These are phyloP conservation scores for Litchi chinensis DNA, from an alignment of 345 rosid genomes.

Conservation along the genomic window DNA sequence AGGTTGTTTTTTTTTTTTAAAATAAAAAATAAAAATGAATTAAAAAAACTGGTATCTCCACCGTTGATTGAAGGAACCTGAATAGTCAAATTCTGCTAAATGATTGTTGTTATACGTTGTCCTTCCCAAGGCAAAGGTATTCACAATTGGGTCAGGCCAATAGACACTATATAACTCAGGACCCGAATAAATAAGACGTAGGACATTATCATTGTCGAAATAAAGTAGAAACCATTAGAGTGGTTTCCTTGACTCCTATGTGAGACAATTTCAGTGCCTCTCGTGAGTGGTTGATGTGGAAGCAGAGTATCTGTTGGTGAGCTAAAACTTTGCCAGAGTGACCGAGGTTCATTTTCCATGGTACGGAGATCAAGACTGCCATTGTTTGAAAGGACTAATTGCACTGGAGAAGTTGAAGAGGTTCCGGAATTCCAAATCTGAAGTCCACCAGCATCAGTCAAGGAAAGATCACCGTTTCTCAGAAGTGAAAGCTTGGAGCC, in stretches of 20 bases:
- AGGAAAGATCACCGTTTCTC: slow-evolving; percentile 9
- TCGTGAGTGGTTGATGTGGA: slow-evolving; percentile 35
- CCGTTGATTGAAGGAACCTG: slow-evolving; percentile 32
- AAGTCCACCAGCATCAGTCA: slow-evolving; percentile 19
- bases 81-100: slow-evolving; percentile 23
- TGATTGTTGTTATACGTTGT: slow-evolving; percentile 24
- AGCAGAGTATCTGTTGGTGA: slow-evolving; percentile 46
- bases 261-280: slow-evolving; percentile 30
- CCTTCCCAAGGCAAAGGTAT: slow-evolving; percentile 16
- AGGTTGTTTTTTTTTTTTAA: too few species aligned
- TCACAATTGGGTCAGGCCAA: slow-evolving; percentile 30
- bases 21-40: too few species aligned
- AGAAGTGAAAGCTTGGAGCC: slow-evolving; percentile 33
- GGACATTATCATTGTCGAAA: slow-evolving; percentile 38
- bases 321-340: slow-evolving; percentile 39
- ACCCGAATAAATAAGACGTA: slow-evolving; percentile 34
- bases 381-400: slow-evolving; percentile 26
- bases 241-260: slow-evolving; percentile 31
- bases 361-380: slow-evolving; percentile 39
- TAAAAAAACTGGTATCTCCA: too few species aligned
- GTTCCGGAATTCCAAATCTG: slow-evolving; percentile 23
- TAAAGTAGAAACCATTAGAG: slow-evolving; percentile 36
- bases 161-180: slow-evolving; percentile 30
- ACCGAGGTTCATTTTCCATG: not conserved
- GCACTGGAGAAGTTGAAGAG: not conserved